Base-by-base conservation (phyloP, 2,329 filamentous ascomycete genomes). In the Colletotrichum tropicicola region DNA sequence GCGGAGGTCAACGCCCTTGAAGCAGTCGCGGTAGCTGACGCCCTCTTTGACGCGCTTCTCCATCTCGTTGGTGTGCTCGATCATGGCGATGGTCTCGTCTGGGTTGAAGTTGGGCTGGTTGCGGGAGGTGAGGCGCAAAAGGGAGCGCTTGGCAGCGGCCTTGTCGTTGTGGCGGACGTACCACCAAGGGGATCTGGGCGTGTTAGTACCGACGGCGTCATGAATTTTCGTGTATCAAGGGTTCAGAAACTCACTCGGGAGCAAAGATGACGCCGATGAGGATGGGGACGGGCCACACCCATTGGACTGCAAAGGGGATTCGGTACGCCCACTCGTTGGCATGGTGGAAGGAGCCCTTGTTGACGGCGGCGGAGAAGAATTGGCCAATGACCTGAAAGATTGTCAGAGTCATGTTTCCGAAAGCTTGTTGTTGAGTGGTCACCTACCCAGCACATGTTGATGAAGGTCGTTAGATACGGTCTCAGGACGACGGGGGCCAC, bases 401-500 rank as follows among this genome's bases (percentile, higher is more conserved):
- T n/a, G 32, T 32, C 13, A 63, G 39, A 32, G 13, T 6, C 10
- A 5, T 3, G 25, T 6, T 19, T 5, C 3, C 23, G n/a, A n/a
- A 6, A 21, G 6, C 4, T 19, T 39, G 10, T 12, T n/a, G 15
- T 28, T 10, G 30, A n/a, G 13, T 3, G 15, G 9, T 4, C 13
- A 10, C 54, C 19, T 21, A 68, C 83, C 82, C 84, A 87, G 68
- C 85, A 87, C 73, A 87, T 79, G 67, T 87, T 88, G 70, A 84
- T 83, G 56, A 83, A 86, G 0, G 82, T 84, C 0, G 84, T 87
- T 3, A 88, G 77, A 45, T 85, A 85, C 0, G 82, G 80, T 4
- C 85, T 77, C 2, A 87, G 78, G 2, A 80, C 80, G 47, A 79
- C 72, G n/a, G 81, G 81, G 4, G 80, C 77, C 10, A 84, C 78